phyloP scores from a whole-genome alignment of 1,139 yeast species.

The Blastobotrys capitulatus region DNA sequence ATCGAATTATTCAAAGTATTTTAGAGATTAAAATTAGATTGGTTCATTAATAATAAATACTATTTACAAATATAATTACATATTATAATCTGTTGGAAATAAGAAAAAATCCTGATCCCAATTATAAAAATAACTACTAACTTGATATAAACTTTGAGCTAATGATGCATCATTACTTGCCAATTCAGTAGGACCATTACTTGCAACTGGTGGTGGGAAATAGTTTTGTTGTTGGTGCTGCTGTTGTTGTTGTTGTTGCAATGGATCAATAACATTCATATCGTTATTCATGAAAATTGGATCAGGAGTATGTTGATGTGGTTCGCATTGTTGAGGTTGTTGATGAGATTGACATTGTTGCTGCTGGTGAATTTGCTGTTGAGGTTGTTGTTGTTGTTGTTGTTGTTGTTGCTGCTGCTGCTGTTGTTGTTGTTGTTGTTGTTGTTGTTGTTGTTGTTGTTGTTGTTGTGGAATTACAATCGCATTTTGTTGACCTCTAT shows the following conservation, averaged over 20 bases:
- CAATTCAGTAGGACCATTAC: not conserved
- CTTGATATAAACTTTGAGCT: slow-evolving; percentile 21
- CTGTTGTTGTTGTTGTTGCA: not conserved
- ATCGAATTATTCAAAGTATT: no score
- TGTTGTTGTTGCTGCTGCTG: not conserved
- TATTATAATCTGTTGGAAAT: slow-evolving; percentile 2
- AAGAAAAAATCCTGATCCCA: slow-evolving; percentile 20
- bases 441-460: not conserved
- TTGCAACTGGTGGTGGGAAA: no score
- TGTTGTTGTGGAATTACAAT: not conserved
- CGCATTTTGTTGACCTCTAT: no score
- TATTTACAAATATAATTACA: not conserved
- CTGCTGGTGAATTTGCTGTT: not conserved
- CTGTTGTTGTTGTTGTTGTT: not conserved
- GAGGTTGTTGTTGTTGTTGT: not conserved
- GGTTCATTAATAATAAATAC: not conserved
- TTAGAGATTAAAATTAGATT: no score
- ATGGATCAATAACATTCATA: not conserved
- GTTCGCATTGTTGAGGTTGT: not conserved
- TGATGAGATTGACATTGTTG: slow-evolving; percentile 1
- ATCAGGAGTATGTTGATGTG: not conserved
- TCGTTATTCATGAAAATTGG: not conserved
- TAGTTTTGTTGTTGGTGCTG: no score
- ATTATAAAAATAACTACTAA: slow-evolving; percentile 19
- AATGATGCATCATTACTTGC: slow-evolving; percentile 12